A percentile compares a stretch with the other conserved stretches of the same genome.
These are phyloP conservation scores for Trypanosoma scelopori DNA, from an alignment of 208 protist genomes.

Conservation along the genomic window DNA sequence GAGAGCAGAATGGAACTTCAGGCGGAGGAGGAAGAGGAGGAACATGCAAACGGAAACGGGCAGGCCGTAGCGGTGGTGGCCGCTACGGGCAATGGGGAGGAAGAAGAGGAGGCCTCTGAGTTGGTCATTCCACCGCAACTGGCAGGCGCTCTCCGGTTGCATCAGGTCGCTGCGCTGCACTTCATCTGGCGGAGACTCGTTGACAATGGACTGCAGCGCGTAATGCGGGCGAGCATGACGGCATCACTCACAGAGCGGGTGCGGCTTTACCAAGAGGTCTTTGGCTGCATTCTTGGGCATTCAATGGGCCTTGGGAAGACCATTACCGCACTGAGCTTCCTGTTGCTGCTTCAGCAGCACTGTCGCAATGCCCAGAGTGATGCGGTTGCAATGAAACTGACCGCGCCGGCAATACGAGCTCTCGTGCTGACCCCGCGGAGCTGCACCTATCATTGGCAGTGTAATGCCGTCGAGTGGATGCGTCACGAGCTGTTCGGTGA, in stretches of 20 bases:
- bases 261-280: conserved; percentile 52
- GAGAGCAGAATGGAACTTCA: too few relatives aligned
- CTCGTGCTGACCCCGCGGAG: conserved; percentile 77
- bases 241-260: conserved; percentile 49
- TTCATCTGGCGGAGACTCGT: conserved; percentile 78
- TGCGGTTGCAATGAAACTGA: background rate
- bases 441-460: conserved; percentile 70
- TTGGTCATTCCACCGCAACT: conserved; percentile 41
- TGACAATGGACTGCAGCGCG: conserved; percentile 52
- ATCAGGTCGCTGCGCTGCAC: conserved; percentile 73
- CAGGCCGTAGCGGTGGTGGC: background rate
- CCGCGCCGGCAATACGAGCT: conserved; percentile 48
- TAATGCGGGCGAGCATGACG: conserved; percentile 33
- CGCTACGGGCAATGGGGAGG: background rate
- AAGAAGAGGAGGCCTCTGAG: conserved; percentile 14
- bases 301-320: conserved; percentile 92
- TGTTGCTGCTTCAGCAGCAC: conserved; percentile 67
- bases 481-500: conserved; percentile 42
- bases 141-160: conserved; percentile 40
- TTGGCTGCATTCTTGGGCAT: conserved; percentile 79
- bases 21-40: too few relatives aligned
- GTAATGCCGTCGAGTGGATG: conserved; percentile 60
- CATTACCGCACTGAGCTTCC: conserved; percentile 69
- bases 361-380: background rate
- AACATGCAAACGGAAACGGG: background rate